Evolutionary conservation across 139 green algal species (phyloP).

Genomic region (Chlorella ohadii): DNA sequence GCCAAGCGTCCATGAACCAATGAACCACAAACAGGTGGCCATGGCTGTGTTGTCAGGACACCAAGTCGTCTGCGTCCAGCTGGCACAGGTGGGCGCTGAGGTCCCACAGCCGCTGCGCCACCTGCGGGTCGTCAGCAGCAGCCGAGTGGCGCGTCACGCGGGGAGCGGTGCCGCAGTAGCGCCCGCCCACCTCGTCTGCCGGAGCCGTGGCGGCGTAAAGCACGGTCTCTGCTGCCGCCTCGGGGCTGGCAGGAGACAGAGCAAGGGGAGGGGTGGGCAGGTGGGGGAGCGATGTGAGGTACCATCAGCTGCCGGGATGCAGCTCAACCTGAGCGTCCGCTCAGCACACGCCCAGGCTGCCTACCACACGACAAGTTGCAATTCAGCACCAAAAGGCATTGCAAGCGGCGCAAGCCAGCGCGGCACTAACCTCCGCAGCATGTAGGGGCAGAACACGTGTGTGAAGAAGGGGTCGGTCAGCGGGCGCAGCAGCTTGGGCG

Average conservation of each 20-base stretch:
- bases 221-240: conserved; percentile 47
- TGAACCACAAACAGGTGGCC: too few relatives aligned
- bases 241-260: neutral
- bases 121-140: neutral
- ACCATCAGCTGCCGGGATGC: neutral
- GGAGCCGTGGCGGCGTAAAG: conserved; percentile 51
- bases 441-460: conserved; percentile 26
- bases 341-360: neutral
- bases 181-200: conserved; percentile 21
- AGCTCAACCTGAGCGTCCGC: too few relatives aligned
- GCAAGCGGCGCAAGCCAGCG: neutral
- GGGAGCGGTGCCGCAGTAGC: conserved; percentile 16
- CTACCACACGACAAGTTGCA: too few relatives aligned
- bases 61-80: neutral
- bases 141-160: neutral
- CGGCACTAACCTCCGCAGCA: conserved; percentile 35
- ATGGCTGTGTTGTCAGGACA: too few relatives aligned
- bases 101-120: conserved; percentile 14
- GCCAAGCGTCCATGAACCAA: too few relatives aligned
- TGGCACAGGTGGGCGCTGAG: conserved; percentile 15
- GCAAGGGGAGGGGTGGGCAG: neutral
- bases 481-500: conserved; percentile 19
- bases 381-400: neutral
- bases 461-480: conserved; percentile 15
- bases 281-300: neutral